Conservation (phyloP, 768 basidiomycete species). For the Chalciporus chontae region DNA sequence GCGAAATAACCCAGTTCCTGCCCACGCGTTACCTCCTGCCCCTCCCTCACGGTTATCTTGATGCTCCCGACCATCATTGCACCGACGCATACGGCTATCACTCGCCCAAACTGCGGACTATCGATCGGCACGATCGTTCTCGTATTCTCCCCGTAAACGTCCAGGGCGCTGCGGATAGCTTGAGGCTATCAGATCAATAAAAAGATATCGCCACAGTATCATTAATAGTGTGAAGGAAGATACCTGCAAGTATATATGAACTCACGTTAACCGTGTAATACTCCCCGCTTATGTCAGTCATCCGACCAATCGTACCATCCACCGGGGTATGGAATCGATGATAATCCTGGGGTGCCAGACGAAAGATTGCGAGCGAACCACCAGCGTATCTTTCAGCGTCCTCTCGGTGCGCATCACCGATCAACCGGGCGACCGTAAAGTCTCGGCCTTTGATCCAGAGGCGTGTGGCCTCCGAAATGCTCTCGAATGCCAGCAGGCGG, state of each 20-base stretch:
- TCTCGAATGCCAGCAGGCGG: slow-evolving; percentile 92
- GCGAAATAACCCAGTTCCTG: slow-evolving; percentile 95
- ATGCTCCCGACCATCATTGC: slow-evolving; percentile 98
- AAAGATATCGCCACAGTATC: not conserved
- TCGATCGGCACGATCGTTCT: slow-evolving; percentile 92
- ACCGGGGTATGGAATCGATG: slow-evolving; percentile 92
- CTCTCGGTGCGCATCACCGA: slow-evolving; percentile 74
- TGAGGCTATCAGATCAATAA: slow-evolving; percentile 58
- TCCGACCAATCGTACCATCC: slow-evolving; percentile 77
- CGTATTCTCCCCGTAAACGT: slow-evolving; percentile 93
- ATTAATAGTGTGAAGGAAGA: not conserved
- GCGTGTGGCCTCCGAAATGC: slow-evolving; percentile 76
- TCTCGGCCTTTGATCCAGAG: slow-evolving; percentile 98
- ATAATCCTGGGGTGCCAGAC: slow-evolving; percentile 92
- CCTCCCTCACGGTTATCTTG: slow-evolving; percentile 80
- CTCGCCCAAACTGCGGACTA: slow-evolving; percentile 82
- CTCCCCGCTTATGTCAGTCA: slow-evolving; percentile 83
- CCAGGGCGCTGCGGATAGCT: slow-evolving; percentile 85
- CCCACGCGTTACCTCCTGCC: slow-evolving; percentile 74
- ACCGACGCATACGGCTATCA: slow-evolving; percentile 89
- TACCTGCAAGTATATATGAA: slow-evolving; percentile 3
- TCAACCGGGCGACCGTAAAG: slow-evolving; percentile 74
- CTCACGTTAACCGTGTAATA: slow-evolving; percentile 94
- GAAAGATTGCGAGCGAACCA: slow-evolving; percentile 85
- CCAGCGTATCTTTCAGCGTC: slow-evolving; percentile 70